Base-by-base conservation (phyloP, 345 rosid genomes). In the Acer yangbiense region DNA sequence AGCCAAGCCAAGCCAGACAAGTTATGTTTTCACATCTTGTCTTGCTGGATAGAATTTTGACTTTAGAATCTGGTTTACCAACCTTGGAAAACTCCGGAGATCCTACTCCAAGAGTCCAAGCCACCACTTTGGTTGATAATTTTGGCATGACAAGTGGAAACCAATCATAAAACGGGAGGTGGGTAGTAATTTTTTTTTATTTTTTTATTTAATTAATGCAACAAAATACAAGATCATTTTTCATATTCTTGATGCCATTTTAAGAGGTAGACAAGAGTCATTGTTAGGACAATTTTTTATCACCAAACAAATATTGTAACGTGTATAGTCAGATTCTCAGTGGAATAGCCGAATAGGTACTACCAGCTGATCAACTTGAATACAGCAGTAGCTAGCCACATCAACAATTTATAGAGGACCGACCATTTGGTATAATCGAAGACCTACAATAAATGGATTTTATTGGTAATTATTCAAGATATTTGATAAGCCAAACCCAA, bases 181-280 rank as follows among this genome's bases (percentile, higher is more conserved):
- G 69, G 27, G 32, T 29, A 65, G 52, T 46, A 17, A 27, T 29
- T 23, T 66, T 43, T 1, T 35, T 73, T 16, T 66, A 7, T 66
- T 43, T 8, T 43, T 9, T 7, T n/a, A n/a, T n/a, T 7, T 3
- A 74, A 63, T 39, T 62, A 46, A 74, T 46, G 63, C 14, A 13
- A 67, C 14, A 13, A 67, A 67, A 57, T 35, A 14, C 25, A 64
- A 18, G 25, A 48, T 10, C 6, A 32, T 25, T 65, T 46, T 2
- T 44, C 39, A 35, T 23, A 69, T 76, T 73, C 73, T 76, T 23
- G 72, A 83, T 72, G 55, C 80, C 71, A 69, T 50, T 72, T 29
- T 23, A 76, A 41, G 17, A 75, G 82, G 39, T 52, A 57, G 35
- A 7, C 29, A 75, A 41, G 70, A 74, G 64, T 20, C 64, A 60